These are phyloP conservation scores for Pulveroboletus frians DNA, from an alignment of 768 basidiomycete species.

Conservation along the genomic window DNA sequence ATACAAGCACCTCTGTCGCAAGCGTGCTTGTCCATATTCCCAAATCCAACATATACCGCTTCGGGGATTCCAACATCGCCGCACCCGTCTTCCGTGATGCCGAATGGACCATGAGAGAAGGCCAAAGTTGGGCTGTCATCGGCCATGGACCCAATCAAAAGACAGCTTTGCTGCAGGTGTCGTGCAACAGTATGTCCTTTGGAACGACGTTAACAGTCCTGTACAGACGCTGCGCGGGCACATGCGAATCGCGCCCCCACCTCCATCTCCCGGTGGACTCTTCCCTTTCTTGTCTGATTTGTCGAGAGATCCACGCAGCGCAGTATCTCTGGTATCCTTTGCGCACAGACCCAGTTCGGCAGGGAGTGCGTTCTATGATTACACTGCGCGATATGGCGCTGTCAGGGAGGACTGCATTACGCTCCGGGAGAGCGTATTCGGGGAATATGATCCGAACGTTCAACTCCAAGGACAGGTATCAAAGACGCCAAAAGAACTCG, in stretches of 20 bases:
- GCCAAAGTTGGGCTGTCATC: conserved; percentile 73
- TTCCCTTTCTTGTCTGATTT: conserved; percentile 63
- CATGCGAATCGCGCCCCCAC: conserved; percentile 60
- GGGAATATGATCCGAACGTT: conserved; percentile 40
- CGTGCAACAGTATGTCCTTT: neutral
- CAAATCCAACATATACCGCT: conserved; percentile 50
- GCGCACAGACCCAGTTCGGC: conserved; percentile 51
- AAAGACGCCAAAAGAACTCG: conserved; percentile 22
- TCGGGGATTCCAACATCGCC: conserved; percentile 48
- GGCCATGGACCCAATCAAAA: conserved; percentile 63
- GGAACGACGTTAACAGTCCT: neutral
- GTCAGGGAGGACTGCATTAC: conserved; percentile 80
- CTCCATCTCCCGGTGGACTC: conserved; percentile 60
- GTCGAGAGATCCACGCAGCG: conserved; percentile 43
- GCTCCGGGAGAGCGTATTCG: conserved; percentile 64
- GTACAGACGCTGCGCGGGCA: conserved; percentile 65
- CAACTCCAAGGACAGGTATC: conserved; percentile 18
- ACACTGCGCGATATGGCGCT: conserved; percentile 87
- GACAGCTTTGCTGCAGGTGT: conserved; percentile 58
- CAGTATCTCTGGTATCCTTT: conserved; percentile 60
- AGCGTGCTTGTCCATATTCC: conserved; percentile 37
- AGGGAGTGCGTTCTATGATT: conserved; percentile 83
- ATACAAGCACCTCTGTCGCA: conserved; percentile 1
- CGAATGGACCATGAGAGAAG: conserved; percentile 54
- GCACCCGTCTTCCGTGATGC: conserved; percentile 48